A percentile compares a stretch with the other conserved stretches of the same genome.
Evolutionary conservation across 2,329 filamentous ascomycete genomes (phyloP).

Genomic region (Pyrenochaeta sp.): DNA sequence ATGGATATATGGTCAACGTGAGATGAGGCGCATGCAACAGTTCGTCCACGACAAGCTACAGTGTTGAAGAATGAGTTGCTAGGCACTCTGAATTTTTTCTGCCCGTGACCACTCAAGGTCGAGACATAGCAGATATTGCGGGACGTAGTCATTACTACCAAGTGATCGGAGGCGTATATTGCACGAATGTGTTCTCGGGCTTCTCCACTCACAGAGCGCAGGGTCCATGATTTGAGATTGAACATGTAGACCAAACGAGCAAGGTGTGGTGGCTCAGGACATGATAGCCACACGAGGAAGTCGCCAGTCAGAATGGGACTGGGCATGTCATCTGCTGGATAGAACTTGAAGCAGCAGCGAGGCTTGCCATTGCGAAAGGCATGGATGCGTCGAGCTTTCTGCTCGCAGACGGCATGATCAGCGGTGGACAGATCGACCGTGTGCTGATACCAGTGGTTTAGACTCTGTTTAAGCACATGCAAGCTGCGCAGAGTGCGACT

Average conservation of each 20-base stretch:
- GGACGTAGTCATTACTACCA: conserved; percentile 32
- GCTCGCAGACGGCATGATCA: conserved; percentile 22
- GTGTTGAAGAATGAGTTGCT: conserved; percentile 2
- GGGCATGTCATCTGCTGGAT: background rate
- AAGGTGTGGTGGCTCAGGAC: background rate
- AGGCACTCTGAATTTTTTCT: conserved; percentile 33
- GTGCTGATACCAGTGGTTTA: conserved; percentile 34
- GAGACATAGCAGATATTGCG: conserved; percentile 29
- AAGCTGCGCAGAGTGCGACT: conserved; percentile 32
- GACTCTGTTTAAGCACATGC: conserved; percentile 25
- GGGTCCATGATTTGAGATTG: conserved; percentile 32
- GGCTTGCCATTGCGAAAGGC: conserved; percentile 33
- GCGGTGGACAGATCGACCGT: conserved; percentile 16
- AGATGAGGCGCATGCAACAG: conserved; percentile 29
- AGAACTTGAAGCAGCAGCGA: conserved; percentile 5
- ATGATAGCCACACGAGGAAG: conserved; percentile 22
- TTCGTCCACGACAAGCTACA: conserved; percentile 28
- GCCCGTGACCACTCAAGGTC: conserved; percentile 17
- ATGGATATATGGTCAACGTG: conserved; percentile 11
- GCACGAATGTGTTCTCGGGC: conserved; percentile 31
- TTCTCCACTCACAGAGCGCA: conserved; percentile 15
- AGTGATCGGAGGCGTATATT: conserved; percentile 28
- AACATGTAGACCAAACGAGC: conserved; percentile 22
- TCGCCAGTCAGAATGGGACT: conserved; percentile 20
- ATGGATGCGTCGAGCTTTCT: conserved; percentile 33